A percentile compares a stretch with the other conserved stretches of the same genome.
phyloP scores from a whole-genome alignment of 2,329 filamentous ascomycete species.

The Stemphylium lycopersici region DNA sequence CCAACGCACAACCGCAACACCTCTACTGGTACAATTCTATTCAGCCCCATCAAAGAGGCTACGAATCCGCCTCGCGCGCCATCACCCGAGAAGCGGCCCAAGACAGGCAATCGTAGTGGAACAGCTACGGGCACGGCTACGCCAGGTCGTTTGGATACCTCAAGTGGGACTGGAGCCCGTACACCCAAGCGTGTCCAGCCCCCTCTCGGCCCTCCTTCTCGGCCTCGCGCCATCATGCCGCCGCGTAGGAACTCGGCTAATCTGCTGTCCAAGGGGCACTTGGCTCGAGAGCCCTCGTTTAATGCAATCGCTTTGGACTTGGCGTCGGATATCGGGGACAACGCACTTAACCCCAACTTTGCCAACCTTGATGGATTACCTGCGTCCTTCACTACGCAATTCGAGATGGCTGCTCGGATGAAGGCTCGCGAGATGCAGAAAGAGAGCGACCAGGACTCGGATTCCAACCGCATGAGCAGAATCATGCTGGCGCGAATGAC shows the following conservation, averaged over 20 bases:
- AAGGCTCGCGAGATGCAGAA: constrained; percentile 30
- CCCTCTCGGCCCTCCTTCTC: constrained; percentile 35
- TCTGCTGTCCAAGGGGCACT: constrained; percentile 58
- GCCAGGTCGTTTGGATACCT: constrained; percentile 38
- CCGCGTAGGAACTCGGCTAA: constrained; percentile 62
- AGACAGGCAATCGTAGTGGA: constrained; percentile 41
- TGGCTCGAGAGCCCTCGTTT: constrained; percentile 64
- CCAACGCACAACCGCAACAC: constrained; percentile 72
- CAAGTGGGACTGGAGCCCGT: constrained; percentile 39
- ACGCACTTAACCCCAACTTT: constrained; percentile 62
- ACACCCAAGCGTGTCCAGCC: constrained; percentile 51
- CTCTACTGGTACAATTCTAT: constrained; percentile 84
- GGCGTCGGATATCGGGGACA: constrained; percentile 74
- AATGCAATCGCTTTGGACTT: constrained; percentile 68
- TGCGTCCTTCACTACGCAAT: constrained; percentile 78
- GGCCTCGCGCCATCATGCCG: constrained; percentile 41
- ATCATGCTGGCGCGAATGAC: constrained; percentile 91
- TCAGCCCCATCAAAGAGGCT: constrained; percentile 65
- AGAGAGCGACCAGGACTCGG: constrained; percentile 37
- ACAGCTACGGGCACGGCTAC: constrained; percentile 38
- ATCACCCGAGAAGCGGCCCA: constrained; percentile 39
- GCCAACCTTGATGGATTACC: constrained; percentile 69
- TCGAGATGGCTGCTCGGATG: constrained; percentile 44
- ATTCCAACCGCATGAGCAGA: constrained; percentile 61
- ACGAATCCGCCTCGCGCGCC: constrained; percentile 44